Percentiles rank a stretch among this genome's conserved stretches.
Evolutionary conservation across 371 early-diverging fungal genomes (phyloP).

Genomic region (Mortierella sp.): DNA sequence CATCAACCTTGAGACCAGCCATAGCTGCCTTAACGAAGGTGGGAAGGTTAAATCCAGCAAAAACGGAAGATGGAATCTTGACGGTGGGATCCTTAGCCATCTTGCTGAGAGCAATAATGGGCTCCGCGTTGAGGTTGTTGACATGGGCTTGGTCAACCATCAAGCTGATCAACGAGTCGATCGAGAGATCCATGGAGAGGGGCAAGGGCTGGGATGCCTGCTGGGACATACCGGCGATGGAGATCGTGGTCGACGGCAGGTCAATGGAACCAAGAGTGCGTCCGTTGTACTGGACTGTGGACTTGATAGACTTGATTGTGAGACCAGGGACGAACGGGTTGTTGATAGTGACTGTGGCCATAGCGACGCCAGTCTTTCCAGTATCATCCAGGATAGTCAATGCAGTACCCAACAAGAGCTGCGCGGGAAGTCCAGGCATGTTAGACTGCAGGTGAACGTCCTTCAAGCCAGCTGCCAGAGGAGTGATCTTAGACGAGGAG

Average conservation of each 20-base stretch:
- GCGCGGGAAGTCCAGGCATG: conserved; percentile 62
- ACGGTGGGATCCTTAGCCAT: conserved; percentile 57
- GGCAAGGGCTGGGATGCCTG: conserved; percentile 38
- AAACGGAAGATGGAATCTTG: conserved; percentile 54
- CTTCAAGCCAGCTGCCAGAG: conserved; percentile 60
- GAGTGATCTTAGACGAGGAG: conserved; percentile 58
- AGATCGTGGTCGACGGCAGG: conserved; percentile 30
- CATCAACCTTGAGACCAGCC: conserved; percentile 64
- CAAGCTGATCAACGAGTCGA: conserved; percentile 51
- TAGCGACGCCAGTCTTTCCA: conserved; percentile 58
- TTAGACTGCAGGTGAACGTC: conserved; percentile 57
- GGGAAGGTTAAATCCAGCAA: conserved; percentile 61
- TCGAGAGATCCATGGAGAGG: conserved; percentile 50
- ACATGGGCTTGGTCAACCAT: conserved; percentile 60
- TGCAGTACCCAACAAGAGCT: conserved; percentile 58
- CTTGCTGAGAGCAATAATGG: conserved; percentile 62
- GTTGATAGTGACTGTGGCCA: conserved; percentile 61
- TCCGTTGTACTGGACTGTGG: conserved; percentile 60
- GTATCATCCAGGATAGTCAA: conserved; percentile 61
- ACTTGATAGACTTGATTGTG: conserved; percentile 60
- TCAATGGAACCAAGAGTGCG: conserved; percentile 64
- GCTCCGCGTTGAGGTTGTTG: conserved; percentile 57
- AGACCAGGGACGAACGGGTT: conserved; percentile 68
- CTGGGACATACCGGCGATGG: conserved; percentile 34
- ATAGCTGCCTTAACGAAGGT: conserved; percentile 63